Evolutionary conservation across 176 grass and related monocot species (phyloP).

Genomic region (Musa acuminata): DNA sequence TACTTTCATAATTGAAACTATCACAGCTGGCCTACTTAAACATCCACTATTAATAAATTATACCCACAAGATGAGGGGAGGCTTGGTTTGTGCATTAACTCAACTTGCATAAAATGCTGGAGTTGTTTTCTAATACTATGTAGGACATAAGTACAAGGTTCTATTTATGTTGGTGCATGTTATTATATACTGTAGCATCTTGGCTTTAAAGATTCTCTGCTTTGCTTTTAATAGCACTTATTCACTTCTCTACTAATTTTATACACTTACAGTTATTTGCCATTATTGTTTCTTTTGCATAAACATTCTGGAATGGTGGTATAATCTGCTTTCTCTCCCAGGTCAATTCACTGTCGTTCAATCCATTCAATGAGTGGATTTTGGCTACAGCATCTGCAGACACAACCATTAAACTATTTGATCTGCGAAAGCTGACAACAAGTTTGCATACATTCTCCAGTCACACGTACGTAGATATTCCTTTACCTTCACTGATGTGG

Average conservation of each 20-base stretch:
- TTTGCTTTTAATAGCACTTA: not conserved
- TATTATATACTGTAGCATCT: no score
- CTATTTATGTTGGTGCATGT: no score
- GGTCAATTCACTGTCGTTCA: slow-evolving; percentile 95
- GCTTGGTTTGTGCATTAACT: no score
- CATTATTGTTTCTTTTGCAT: slow-evolving; percentile 14
- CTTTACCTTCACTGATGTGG: not conserved
- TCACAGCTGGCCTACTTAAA: no score
- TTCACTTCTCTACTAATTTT: not conserved
- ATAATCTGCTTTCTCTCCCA: slow-evolving; percentile 22
- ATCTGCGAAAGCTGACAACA: slow-evolving; percentile 62
- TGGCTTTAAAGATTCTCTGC: not conserved
- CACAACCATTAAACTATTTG: slow-evolving; percentile 75
- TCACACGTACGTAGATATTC: slow-evolving; percentile 50
- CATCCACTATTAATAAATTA: no score
- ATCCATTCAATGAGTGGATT: slow-evolving; percentile 94
- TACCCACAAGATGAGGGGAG: no score
- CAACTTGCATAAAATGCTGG: no score
- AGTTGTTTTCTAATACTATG: no score
- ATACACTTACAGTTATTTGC: slow-evolving; percentile 1
- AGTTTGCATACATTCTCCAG: slow-evolving; percentile 69
- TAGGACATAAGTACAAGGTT: no score
- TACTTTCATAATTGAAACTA: no score
- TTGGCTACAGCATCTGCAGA: slow-evolving; percentile 86
- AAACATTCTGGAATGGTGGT: slow-evolving; percentile 1